A percentile compares a stretch with the other conserved stretches of the same genome.
phyloP scores from a whole-genome alignment of 345 rosid genomes.

The Salix purpurea region DNA sequence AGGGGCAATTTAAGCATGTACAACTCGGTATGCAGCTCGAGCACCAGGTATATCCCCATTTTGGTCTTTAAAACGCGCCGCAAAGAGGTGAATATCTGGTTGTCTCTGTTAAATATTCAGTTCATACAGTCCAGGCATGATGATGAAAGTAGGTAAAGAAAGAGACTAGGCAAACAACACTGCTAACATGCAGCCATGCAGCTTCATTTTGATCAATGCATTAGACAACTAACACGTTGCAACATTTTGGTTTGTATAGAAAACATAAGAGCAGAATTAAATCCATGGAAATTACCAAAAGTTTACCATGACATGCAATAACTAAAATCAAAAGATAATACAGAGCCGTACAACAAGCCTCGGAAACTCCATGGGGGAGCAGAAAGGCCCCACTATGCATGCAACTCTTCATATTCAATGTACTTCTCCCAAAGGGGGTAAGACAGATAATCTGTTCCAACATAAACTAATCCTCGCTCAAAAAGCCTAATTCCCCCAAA shows the following conservation, averaged over 20 bases:
- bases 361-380: slow-evolving; percentile 40
- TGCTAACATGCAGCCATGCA: neutral
- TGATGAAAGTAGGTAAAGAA: too few species aligned
- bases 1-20: slow-evolving; percentile 84
- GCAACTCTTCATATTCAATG: slow-evolving; percentile 90
- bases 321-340: neutral
- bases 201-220: neutral
- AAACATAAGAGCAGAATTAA: neutral
- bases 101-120: slow-evolving; percentile 49
- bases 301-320: neutral
- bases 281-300: neutral
- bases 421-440: slow-evolving; percentile 88
- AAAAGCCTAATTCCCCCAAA: slow-evolving; percentile 56
- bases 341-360: neutral
- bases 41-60: slow-evolving; percentile 23
- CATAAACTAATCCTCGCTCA: slow-evolving; percentile 84
- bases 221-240: neutral
- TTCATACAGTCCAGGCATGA: neutral
- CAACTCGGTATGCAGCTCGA: slow-evolving; percentile 77
- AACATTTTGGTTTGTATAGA: neutral
- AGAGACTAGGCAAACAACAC: neutral
- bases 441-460: slow-evolving; percentile 85
- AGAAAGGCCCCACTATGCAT: slow-evolving; percentile 75
- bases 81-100: slow-evolving; percentile 85
- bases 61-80: slow-evolving; percentile 56